These are phyloP conservation scores for Clonostachys rosea DNA, from an alignment of 2,329 filamentous ascomycete species.

Conservation along the genomic window DNA sequence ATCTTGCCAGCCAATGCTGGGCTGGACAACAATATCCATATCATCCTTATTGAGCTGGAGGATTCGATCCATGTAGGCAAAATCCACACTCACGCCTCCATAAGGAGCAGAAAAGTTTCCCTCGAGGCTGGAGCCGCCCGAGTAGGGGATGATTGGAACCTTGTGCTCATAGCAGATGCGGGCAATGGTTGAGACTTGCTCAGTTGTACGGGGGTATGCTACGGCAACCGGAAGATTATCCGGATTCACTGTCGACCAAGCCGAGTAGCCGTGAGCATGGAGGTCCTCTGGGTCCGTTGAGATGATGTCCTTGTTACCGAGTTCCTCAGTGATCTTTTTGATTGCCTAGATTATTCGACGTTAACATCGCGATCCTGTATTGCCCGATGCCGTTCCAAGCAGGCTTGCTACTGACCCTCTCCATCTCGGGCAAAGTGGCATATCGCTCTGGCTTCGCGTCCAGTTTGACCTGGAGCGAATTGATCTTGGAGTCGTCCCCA, in stretches of 20 bases:
- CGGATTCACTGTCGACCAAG: constrained; percentile 60
- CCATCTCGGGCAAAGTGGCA: constrained; percentile 27
- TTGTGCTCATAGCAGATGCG: constrained; percentile 73
- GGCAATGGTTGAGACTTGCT: constrained; percentile 54
- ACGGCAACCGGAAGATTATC: constrained; percentile 59
- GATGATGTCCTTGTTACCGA: constrained; percentile 48
- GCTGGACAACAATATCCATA: constrained; percentile 91
- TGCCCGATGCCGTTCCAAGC: background rate
- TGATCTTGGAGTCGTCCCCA: background rate
- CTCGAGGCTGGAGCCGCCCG: constrained; percentile 81
- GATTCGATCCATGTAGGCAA: constrained; percentile 81
- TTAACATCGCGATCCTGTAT: background rate
- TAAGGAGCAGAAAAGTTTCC: constrained; percentile 86
- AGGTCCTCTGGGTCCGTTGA: constrained; percentile 60
- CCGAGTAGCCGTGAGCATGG: constrained; percentile 59
- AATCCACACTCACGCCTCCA: constrained; percentile 87
- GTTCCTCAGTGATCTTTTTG: constrained; percentile 44
- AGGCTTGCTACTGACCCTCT: constrained; percentile 8
- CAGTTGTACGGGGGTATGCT: constrained; percentile 56
- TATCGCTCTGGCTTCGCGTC: constrained; percentile 18
- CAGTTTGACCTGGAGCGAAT: constrained; percentile 5
- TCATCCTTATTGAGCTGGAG: constrained; percentile 77
- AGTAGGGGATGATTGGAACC: constrained; percentile 83
- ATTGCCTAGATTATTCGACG: constrained; percentile 37
- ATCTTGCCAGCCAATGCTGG: constrained; percentile 87